Conservation (phyloP, 2,329 filamentous ascomycete species). For the Daldinia eschscholtzii region DNA sequence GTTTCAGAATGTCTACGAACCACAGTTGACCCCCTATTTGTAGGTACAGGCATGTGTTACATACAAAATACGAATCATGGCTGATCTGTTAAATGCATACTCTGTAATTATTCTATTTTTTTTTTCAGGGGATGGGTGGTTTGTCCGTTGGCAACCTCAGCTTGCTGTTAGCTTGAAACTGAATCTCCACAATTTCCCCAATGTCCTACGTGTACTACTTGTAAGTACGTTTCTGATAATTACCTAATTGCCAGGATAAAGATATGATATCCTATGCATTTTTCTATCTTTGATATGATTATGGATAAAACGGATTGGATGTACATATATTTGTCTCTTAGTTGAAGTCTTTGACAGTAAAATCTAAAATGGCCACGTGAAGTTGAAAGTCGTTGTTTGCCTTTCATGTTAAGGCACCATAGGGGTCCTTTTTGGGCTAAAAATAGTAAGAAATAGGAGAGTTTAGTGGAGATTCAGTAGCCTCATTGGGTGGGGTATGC, state of each 20-base stretch:
- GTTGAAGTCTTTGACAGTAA: background rate
- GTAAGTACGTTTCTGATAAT: background rate
- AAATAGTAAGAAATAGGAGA: conserved; percentile 34
- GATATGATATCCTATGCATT: background rate
- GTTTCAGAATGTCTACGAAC: background rate
- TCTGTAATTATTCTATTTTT: background rate
- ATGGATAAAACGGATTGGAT: background rate
- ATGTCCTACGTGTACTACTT: conserved; percentile 32
- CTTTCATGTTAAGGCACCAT: conserved; percentile 12
- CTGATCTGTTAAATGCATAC: background rate
- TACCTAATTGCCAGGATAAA: too few relatives aligned
- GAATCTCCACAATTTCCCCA: conserved; percentile 26
- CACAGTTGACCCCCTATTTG: background rate
- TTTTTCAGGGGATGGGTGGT: conserved; percentile 26
- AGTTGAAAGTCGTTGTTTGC: background rate
- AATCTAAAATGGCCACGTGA: background rate
- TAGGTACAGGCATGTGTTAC: background rate
- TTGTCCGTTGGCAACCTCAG: conserved; percentile 33
- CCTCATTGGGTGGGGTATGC: conserved; percentile 33
- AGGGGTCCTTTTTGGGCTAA: conserved; percentile 27
- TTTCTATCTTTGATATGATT: too few relatives aligned
- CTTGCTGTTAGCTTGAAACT: conserved; percentile 42
- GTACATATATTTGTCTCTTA: background rate
- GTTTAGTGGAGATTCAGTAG: conserved; percentile 34
- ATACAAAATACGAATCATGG: background rate